Base-by-base conservation (phyloP, 1,139 yeast species). In the Kodamaea alishanica region DNA sequence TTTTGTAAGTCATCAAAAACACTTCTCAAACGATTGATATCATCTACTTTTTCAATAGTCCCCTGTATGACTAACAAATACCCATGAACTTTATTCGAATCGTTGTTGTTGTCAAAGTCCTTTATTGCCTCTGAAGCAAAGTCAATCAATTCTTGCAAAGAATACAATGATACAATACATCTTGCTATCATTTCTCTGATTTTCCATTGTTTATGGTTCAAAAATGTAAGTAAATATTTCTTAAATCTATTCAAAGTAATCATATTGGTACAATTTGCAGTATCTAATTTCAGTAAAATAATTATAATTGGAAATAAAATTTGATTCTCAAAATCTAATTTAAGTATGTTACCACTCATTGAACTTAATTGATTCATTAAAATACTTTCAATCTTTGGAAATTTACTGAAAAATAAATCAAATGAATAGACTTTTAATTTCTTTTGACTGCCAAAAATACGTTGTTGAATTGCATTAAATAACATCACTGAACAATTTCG, bases 401-500 rank as follows among this genome's bases (percentile, higher is more conserved):
- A 85, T 43, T 77, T 74, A 4, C 79, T 66, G 55, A 90, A 90
- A 54, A 89, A 88, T 11, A 83, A 38, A 20, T 43, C 46, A 22
- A 43, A 42, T 3, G 54, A 47, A 27, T 46, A 50, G 5, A 36
- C 36, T 6, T 45, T 32, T 8, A 62, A 52, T 35, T 65, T 65
- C 28, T 71, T 70, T 23, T 34, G 38, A 9, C 79, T 76, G 3
- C 95, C 95, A 61, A 90, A 89, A 4, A 92, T 55, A 45, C 94
- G 73, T 44, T 81, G 81, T 53, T 86, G 92, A 32, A 90, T 60
- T 0, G 96, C 80, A 1, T 95, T 83, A 56, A 89, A 92, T 30
- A 92, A 69, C 97, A 92, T 92, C 24, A 90, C 84, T 0, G 96
- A 88, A 59, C 97, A 87, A 58, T 92, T 92, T 51, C 96, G 71